Conservation (phyloP, 2,329 filamentous ascomycete species). For the Ceratocystis harringtonii region DNA sequence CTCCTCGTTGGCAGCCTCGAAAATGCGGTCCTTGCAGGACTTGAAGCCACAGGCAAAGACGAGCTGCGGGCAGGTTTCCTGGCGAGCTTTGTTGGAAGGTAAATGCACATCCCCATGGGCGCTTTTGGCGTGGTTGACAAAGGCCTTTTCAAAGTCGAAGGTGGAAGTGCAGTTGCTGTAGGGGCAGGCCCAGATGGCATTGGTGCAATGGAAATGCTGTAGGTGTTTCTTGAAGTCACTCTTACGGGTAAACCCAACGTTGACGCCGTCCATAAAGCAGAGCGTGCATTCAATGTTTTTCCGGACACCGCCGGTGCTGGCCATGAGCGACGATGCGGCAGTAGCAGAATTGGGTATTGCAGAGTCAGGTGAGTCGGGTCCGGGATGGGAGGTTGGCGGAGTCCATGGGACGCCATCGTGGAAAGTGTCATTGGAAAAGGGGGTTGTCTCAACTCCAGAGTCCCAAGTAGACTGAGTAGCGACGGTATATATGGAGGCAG, state of each 20-base stretch:
- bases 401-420: constrained; percentile 17
- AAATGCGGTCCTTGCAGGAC: constrained; percentile 30
- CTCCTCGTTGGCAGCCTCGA: constrained; percentile 27
- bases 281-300: constrained; percentile 28
- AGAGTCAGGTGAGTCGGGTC: constrained; percentile 16
- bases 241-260: constrained; percentile 32
- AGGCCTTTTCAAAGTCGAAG: constrained; percentile 32
- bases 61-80: constrained; percentile 30
- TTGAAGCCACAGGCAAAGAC: constrained; percentile 32
- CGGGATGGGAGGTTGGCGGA: constrained; percentile 7
- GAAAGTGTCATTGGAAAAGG: constrained; percentile 11
- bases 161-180: constrained; percentile 29
- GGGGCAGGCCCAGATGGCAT: constrained; percentile 31
- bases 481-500: constrained; percentile 15
- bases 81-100: constrained; percentile 29
- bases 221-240: constrained; percentile 36
- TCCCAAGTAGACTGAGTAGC: constrained; percentile 17
- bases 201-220: constrained; percentile 33
- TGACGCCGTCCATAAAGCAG: constrained; percentile 32
- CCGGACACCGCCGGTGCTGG: constrained; percentile 9
- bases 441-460: constrained; percentile 9
- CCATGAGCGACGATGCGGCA: constrained; percentile 18
- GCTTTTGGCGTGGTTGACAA: constrained; percentile 31
- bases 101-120: constrained; percentile 30
- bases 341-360: constrained; percentile 12